These are phyloP conservation scores for Trametes polyzona DNA, from an alignment of 1,284 basidiomycete genomes.

Conservation along the genomic window DNA sequence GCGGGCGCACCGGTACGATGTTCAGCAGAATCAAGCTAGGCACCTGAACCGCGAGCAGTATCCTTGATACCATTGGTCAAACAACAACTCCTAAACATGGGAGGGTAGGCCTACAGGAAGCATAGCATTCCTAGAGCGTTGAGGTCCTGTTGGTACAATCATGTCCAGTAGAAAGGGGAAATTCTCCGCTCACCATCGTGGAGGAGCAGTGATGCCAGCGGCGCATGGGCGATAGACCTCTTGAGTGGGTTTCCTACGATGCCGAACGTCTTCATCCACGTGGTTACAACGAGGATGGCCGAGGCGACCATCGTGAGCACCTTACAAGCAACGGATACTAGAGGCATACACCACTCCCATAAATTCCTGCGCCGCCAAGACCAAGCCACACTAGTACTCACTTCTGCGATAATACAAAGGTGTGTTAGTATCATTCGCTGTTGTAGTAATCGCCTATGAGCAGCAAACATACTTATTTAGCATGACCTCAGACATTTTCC, in stretches of 20 bases:
- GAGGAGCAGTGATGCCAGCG: conserved; percentile 12
- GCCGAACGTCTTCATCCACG: conserved; percentile 13
- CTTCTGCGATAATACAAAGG: no score
- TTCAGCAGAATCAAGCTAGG: conserved; percentile 2
- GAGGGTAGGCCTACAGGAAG: conserved; percentile 10
- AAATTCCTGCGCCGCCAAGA: no score
- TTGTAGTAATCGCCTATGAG: no score
- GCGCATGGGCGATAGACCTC: not conserved
- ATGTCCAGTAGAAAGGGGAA: no score
- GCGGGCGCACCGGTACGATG: not conserved
- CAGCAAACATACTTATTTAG: no score
- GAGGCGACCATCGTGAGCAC: no score
- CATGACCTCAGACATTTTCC: no score
- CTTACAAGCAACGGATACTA: not conserved
- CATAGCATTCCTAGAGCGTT: conserved; percentile 11
- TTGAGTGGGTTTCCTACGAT: not conserved
- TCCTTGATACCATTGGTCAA: not conserved
- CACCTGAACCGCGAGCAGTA: not conserved
- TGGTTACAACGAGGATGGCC: not conserved
- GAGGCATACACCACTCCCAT: no score
- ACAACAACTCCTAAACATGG: not conserved
- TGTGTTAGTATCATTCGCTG: no score
- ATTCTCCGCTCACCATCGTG: conserved; percentile 19
- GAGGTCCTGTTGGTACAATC: no score
- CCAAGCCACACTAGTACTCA: no score